Conservation (phyloP, 768 basidiomycete species). For the Boletus rubropictus region DNA sequence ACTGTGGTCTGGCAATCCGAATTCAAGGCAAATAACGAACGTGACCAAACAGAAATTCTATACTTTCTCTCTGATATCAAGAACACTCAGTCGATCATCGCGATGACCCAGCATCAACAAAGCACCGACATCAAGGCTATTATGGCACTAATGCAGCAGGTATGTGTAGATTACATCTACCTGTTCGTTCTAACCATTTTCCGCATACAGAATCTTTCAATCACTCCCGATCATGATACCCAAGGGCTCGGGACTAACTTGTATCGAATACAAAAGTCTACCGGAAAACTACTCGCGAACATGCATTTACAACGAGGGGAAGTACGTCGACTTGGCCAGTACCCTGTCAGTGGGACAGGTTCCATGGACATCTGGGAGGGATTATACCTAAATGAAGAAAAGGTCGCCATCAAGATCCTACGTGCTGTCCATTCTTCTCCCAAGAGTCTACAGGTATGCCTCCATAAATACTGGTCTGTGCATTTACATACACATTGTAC, state of each 20-base stretch:
- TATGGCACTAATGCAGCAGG: constrained; percentile 49
- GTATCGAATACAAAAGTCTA: constrained; percentile 44
- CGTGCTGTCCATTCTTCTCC: constrained; percentile 47
- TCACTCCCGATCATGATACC: constrained; percentile 24
- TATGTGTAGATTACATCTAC: constrained; percentile 12
- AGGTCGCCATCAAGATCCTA: constrained; percentile 53
- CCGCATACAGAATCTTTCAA: constrained; percentile 19
- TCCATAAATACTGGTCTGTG: background rate
- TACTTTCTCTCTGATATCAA: constrained; percentile 40
- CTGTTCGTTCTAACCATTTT: constrained; percentile 8
- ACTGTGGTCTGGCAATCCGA: constrained; percentile 46
- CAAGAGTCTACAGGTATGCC: constrained; percentile 37
- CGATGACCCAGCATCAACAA: constrained; percentile 30
- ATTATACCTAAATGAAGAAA: constrained; percentile 46
- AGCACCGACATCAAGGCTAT: constrained; percentile 35
- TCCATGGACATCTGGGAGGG: constrained; percentile 56
- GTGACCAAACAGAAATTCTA: constrained; percentile 42
- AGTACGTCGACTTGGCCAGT: constrained; percentile 42
- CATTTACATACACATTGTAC: constrained; percentile 1
- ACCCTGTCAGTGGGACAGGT: constrained; percentile 47
- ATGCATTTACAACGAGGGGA: constrained; percentile 49
- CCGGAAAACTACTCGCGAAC: constrained; percentile 43
- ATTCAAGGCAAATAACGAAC: constrained; percentile 33
- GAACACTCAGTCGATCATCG: constrained; percentile 35
- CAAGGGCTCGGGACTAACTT: constrained; percentile 44